Evolutionary conservation across 257 asterid genomes (phyloP), one percentile per base, ranked within the genome.

Genomic region (Jacaranda copaia): DNA sequence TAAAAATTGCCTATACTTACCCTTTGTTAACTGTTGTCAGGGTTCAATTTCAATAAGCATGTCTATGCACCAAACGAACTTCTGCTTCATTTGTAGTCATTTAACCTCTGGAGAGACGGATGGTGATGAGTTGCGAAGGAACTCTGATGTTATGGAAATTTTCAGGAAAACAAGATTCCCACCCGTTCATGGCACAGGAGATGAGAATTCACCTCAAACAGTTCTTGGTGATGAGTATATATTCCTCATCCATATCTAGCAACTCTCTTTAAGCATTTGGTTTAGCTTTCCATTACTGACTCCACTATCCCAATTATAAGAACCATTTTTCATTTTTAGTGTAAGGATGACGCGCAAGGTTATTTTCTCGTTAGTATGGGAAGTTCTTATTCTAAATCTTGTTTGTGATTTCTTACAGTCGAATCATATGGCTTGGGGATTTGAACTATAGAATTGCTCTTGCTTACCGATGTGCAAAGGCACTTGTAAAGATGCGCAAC

Each of bases 371-470:
- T 25, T 2, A 25, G 32, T 25, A 25, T 25, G 2, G 2, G 32
- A 8, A 2, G 2, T 20, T 13, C 15, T 35, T 51, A 61, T 36
- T 70, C 14, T 70, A 53, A 81, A 49, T 58, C 61, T 15, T 56
- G 2, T 13, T 65, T 35, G 13, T 65, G 46, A 63, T 85, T 42
- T 79, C 53, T 39, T 85, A 10, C 79, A 92, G 98, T 89, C 97
- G 93, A 73, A 75, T 94, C 71, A 90, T 94, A 81, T 94, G 98
- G 98, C 94, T 94, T 11, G 98, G 98, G 43, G 98, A 94, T 82
- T 89, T 94, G 89, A 92, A 94, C 80, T 94, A 94, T 67, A 81
- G 97, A 51, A 94, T 94, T 57, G 87, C 98, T 19, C 87, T 94
- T 65, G 82, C 97, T 55, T 94, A 92, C 80, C 94, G 97, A 74